Percentiles rank a stretch among this genome's conserved stretches.
Conservation (phyloP, 2,329 filamentous ascomycete species). For the Verticillium longisporum region DNA sequence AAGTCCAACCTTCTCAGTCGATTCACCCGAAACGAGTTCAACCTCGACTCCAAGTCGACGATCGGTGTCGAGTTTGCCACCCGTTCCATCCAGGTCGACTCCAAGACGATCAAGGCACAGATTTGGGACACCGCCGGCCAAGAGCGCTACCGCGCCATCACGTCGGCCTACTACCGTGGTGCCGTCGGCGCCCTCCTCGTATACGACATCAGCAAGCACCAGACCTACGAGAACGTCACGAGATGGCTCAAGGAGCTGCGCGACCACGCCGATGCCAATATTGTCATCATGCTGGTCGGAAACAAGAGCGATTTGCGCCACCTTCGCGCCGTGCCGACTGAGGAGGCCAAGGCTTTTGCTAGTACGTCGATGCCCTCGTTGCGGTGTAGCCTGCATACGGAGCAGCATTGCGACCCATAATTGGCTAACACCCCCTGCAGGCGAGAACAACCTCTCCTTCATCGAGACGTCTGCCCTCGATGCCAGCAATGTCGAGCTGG, state of each 20-base stretch:
- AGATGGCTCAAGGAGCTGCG: conserved; percentile 98
- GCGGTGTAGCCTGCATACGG: conserved; percentile 8
- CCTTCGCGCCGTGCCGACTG: conserved; percentile 90
- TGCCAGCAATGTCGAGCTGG: conserved; percentile 97
- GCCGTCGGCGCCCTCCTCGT: conserved; percentile 95
- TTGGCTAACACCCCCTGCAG: conserved; percentile 34
- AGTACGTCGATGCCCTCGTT: conserved; percentile 48
- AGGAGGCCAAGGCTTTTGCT: conserved; percentile 96
- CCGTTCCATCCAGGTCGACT: conserved; percentile 95
- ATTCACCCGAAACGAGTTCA: conserved; percentile 99
- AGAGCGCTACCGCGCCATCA: conserved; percentile 98
- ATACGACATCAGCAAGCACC: conserved; percentile 99
- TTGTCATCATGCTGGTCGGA: conserved; percentile 98
- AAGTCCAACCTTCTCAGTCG: conserved; percentile 99
- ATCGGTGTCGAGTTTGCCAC: conserved; percentile 99
- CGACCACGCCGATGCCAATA: conserved; percentile 96
- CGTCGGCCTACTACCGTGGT: conserved; percentile 96
- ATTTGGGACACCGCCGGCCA: conserved; percentile 99
- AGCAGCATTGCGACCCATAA: not conserved
- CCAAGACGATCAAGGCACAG: conserved; percentile 99
- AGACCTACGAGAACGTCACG: conserved; percentile 98
- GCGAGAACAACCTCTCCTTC: conserved; percentile 96
- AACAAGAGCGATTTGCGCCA: conserved; percentile 99
- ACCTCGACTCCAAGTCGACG: conserved; percentile 98
- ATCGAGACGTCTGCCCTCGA: conserved; percentile 99